Percentiles rank a stretch among this genome's conserved stretches.
phyloP scores from a whole-genome alignment of 2,329 filamentous ascomycete genomes.

The Hymenoscyphus albidus region DNA sequence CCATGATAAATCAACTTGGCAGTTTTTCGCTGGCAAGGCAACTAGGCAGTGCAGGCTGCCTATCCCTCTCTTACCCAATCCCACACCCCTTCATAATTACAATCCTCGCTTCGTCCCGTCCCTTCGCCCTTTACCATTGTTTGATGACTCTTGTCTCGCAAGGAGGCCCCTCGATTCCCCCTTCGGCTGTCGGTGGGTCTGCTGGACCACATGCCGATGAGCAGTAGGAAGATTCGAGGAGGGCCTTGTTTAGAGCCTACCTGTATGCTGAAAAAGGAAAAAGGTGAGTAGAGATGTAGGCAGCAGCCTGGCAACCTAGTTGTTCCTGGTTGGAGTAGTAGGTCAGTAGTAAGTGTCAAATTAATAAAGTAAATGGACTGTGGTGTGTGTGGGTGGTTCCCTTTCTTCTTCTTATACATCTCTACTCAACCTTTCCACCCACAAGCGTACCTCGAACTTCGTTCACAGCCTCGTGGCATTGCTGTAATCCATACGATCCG shows the following conservation, averaged over 20 bases:
- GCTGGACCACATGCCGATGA: not conserved
- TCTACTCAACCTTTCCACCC: not conserved
- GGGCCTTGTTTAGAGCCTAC: not conserved
- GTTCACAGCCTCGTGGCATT: slow-evolving; percentile 2
- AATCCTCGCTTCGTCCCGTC: slow-evolving; percentile 1
- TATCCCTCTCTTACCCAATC: not conserved
- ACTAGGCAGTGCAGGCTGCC: slow-evolving; percentile 18
- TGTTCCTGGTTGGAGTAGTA: not conserved
- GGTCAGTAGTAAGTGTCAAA: not conserved
- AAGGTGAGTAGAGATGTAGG: slow-evolving; percentile 2
- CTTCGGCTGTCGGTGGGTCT: slow-evolving; percentile 5
- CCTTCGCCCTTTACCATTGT: not conserved
- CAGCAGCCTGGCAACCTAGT: slow-evolving; percentile 1
- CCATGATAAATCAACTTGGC: not conserved
- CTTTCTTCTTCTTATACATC: not conserved
- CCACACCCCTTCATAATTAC: not conserved
- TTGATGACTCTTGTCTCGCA: slow-evolving; percentile 18
- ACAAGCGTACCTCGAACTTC: not conserved
- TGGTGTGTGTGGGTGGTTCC: not conserved
- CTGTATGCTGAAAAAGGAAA: not conserved
- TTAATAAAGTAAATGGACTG: not conserved
- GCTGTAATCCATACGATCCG: not conserved
- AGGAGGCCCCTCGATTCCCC: slow-evolving; percentile 11
- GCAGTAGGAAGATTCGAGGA: slow-evolving; percentile 3
- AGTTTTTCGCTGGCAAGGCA: slow-evolving; percentile 9